phyloP scores from a whole-genome alignment of 2,329 filamentous ascomycete species.

The Colletotrichum truncatum region DNA sequence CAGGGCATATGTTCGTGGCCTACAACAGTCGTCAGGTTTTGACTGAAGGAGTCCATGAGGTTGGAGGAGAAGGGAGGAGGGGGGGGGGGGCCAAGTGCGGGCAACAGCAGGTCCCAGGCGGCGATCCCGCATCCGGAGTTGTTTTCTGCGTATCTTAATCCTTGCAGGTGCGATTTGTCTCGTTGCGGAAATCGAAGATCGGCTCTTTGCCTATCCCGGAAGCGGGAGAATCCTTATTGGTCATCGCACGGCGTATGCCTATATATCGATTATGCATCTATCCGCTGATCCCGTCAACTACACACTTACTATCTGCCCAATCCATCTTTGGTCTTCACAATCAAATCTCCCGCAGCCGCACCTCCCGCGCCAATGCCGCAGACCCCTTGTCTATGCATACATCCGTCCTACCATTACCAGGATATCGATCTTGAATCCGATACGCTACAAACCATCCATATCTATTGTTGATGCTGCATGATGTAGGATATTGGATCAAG shows the following conservation, averaged over 20 bases:
- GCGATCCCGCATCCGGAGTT: not conserved
- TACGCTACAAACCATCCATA: not conserved
- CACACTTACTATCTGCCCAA: not conserved
- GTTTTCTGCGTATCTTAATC: not conserved
- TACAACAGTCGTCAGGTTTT: not conserved
- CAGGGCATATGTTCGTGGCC: not conserved
- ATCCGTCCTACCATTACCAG: not conserved
- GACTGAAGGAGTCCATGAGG: not conserved
- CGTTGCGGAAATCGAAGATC: too few species aligned
- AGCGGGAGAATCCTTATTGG: not conserved
- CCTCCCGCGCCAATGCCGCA: not conserved
- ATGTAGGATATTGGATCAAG: not conserved
- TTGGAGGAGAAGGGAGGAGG: not conserved
- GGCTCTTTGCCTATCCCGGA: too few species aligned
- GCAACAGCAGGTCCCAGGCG: not conserved
- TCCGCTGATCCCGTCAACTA: not conserved
- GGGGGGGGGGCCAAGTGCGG: not conserved
- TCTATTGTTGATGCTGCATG: slow-evolving; percentile 11
- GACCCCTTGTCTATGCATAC: slow-evolving; percentile 8
- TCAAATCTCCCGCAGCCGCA: not conserved
- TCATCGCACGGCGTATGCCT: not conserved
- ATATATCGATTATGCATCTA: not conserved
- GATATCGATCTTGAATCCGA: not conserved
- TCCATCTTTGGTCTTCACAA: not conserved
- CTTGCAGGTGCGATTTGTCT: too few species aligned